Evolutionary conservation across 2,329 filamentous ascomycete genomes (phyloP).

Genomic region (Seiridium cupressi): DNA sequence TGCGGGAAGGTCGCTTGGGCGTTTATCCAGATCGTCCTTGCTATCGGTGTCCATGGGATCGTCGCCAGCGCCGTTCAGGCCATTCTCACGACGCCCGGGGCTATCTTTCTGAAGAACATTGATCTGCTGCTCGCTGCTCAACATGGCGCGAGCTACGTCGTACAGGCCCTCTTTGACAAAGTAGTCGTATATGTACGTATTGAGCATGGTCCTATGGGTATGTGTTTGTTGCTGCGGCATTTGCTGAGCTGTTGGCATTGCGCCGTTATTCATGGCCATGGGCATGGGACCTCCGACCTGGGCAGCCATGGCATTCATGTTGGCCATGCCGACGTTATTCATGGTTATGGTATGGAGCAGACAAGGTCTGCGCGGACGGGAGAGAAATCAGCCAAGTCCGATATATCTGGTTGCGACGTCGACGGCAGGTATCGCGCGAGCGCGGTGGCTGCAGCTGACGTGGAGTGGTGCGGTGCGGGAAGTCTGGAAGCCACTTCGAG

Average conservation of each 20-base stretch:
- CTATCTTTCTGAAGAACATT: conserved; percentile 64
- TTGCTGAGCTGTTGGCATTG: conserved; percentile 21
- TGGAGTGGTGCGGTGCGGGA: background rate
- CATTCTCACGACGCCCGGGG: conserved; percentile 62
- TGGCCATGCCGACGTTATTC: conserved; percentile 68
- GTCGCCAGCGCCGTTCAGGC: conserved; percentile 65
- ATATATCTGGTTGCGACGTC: background rate
- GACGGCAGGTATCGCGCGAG: background rate
- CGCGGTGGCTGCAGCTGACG: background rate
- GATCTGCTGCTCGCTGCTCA: conserved; percentile 64
- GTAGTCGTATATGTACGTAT: conserved; percentile 90
- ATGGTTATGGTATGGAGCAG: conserved; percentile 41
- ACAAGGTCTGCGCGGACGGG: conserved; percentile 31
- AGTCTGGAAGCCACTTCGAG: conserved; percentile 3
- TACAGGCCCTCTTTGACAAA: conserved; percentile 84
- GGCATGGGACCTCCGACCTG: conserved; percentile 61
- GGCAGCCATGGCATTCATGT: conserved; percentile 67
- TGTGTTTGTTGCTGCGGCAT: conserved; percentile 14
- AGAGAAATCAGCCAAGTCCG: background rate
- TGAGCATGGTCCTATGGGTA: conserved; percentile 57
- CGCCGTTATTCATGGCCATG: conserved; percentile 63
- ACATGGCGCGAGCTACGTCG: conserved; percentile 75
- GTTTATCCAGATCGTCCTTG: conserved; percentile 77
- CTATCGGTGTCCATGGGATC: conserved; percentile 80
- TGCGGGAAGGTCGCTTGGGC: conserved; percentile 76